Conservation (phyloP, 805 yeast genomes). For the Cyberlindnera sargentensis region DNA sequence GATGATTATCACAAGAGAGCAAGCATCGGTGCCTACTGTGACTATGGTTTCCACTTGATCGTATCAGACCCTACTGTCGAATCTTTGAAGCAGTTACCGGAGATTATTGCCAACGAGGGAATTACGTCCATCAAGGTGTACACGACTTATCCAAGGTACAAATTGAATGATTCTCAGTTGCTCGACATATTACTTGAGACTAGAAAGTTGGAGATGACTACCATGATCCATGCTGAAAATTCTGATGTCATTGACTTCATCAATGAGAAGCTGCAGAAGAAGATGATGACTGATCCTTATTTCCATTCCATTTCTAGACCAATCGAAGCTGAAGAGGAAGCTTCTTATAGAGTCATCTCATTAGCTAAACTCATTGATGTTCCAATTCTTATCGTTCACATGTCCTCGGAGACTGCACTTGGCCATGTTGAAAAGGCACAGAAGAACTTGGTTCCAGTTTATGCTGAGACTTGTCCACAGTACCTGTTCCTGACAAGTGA, state of each 20-base stretch:
- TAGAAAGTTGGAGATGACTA: conserved; percentile 36
- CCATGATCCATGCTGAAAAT: conserved; percentile 48
- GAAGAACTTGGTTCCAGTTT: conserved; percentile 33
- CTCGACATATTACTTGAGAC: conserved; percentile 32
- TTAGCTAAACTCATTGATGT: conserved; percentile 37
- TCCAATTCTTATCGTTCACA: conserved; percentile 41
- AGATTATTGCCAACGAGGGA: conserved; percentile 23
- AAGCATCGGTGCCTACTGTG: conserved; percentile 32
- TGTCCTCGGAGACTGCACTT: conserved; percentile 37
- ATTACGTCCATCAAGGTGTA: conserved; percentile 26
- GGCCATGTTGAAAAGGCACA: conserved; percentile 37
- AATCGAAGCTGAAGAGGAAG: conserved; percentile 40
- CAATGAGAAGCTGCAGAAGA: conserved; percentile 32
- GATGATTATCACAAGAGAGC: conserved; percentile 28
- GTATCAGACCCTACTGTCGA: conserved; percentile 29
- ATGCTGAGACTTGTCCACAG: conserved; percentile 47
- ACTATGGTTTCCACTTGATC: conserved; percentile 43
- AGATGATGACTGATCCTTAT: conserved; percentile 33
- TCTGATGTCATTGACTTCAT: conserved; percentile 38
- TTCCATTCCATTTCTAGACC: conserved; percentile 42
- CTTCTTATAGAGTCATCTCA: conserved; percentile 40
- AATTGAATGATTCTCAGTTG: conserved; percentile 34
- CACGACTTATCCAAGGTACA: conserved; percentile 39
- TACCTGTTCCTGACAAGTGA: conserved; percentile 38
- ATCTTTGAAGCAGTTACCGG: conserved; percentile 28